Conservation (phyloP, 2,329 filamentous ascomycete species). For the Fonsecaea pugnacius region DNA sequence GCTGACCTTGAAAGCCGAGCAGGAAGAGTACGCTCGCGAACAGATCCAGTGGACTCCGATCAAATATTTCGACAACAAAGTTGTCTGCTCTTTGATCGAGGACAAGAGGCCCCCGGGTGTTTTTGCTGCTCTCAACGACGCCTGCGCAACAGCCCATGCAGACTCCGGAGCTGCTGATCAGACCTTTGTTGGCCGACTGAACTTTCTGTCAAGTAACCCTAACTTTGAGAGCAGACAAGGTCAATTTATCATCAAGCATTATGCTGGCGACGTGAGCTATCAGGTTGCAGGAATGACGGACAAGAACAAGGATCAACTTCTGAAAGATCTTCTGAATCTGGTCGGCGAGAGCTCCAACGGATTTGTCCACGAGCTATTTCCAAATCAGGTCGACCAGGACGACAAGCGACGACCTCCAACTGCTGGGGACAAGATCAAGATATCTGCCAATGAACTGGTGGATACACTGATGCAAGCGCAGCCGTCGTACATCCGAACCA, state of each 20-base stretch:
- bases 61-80: constrained; percentile 99
- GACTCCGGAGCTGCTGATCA: constrained; percentile 92
- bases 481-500: constrained; percentile 96
- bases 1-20: constrained; percentile 91
- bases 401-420: constrained; percentile 93
- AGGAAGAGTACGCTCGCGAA: constrained; percentile 94
- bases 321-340: constrained; percentile 90
- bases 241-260: constrained; percentile 98
- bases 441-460: constrained; percentile 91
- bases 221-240: constrained; percentile 92
- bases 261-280: constrained; percentile 95
- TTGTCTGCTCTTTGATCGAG: constrained; percentile 96
- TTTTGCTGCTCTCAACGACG: constrained; percentile 95
- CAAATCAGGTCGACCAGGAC: constrained; percentile 90
- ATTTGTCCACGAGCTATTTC: constrained; percentile 89
- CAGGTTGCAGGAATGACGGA: constrained; percentile 96
- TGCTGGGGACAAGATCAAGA: constrained; percentile 93
- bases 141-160: constrained; percentile 96
- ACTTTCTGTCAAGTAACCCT: constrained; percentile 81
- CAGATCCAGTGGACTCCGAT: constrained; percentile 99
- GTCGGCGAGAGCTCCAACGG: constrained; percentile 80
- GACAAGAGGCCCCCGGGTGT: constrained; percentile 86
- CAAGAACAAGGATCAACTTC: constrained; percentile 97
- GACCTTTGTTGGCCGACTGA: constrained; percentile 92
- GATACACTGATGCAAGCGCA: constrained; percentile 96